Percentiles rank a stretch among this genome's conserved stretches.
Conservation (phyloP, 345 rosid species). For the Mercurialis annua region DNA sequence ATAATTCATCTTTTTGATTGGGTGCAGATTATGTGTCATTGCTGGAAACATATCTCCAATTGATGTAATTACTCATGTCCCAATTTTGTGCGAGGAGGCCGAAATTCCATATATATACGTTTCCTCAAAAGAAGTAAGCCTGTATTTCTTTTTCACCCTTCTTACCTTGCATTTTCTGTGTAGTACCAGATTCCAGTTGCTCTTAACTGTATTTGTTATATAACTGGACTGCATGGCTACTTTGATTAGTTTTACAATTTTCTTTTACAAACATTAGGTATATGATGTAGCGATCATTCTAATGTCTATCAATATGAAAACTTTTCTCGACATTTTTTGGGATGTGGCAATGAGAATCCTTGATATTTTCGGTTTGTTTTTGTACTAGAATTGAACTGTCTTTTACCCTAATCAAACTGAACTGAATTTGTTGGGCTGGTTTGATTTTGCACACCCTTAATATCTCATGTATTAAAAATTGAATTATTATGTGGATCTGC, state of each 20-base stretch:
- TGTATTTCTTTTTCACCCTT: not conserved
- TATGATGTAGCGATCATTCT: not conserved
- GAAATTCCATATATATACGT: constrained; percentile 86
- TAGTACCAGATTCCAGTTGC: not conserved
- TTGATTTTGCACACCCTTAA: not conserved
- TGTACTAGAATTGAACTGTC: too few relatives aligned
- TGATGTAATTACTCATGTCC: constrained; percentile 94
- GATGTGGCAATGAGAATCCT: not conserved
- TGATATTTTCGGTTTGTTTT: not conserved
- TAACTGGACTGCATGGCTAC: not conserved
- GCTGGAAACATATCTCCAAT: constrained; percentile 98
- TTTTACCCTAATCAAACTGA: not conserved
- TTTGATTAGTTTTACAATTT: too few relatives aligned
- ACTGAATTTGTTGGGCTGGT: not conserved
- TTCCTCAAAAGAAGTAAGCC: constrained; percentile 80
- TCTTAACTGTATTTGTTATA: not conserved
- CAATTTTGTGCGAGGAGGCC: constrained; percentile 82
- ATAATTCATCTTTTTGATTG: not conserved
- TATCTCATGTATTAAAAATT: not conserved
- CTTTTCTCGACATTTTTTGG: not conserved
- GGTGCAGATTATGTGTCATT: constrained; percentile 75
- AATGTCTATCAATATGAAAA: not conserved
- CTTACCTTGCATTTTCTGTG: not conserved
- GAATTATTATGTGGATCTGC: not conserved
- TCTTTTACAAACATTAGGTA: too few relatives aligned